phyloP scores from a whole-genome alignment of 129 eudicot species.

The Ambrosia artemisiifolia region DNA sequence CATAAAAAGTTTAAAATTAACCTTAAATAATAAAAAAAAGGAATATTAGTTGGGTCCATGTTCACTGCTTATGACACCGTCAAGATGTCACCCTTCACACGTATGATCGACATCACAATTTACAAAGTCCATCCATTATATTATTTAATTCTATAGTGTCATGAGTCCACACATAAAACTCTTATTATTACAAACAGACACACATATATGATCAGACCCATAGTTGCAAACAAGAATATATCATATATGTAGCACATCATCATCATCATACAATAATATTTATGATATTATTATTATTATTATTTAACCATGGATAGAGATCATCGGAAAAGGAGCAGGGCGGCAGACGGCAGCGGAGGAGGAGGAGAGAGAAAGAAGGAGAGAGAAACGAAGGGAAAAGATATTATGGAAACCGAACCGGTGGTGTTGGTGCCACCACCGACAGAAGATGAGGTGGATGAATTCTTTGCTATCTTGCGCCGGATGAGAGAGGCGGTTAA shows the following conservation, averaged over 20 bases:
- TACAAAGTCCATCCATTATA: not conserved
- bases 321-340: constrained; percentile 36
- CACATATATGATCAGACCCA: not conserved
- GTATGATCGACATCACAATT: not conserved
- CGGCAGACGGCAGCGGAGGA: constrained; percentile 28
- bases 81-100: not conserved
- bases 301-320: constrained; percentile 37
- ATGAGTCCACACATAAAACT: not conserved
- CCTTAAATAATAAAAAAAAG: not conserved
- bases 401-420: constrained; percentile 9
- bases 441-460: constrained; percentile 62
- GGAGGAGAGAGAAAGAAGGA: constrained; percentile 22
- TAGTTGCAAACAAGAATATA: not conserved
- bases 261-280: not conserved
- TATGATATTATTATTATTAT: not conserved
- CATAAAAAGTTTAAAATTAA: not conserved
- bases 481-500: constrained; percentile 47
- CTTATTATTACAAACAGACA: constrained; percentile 1
- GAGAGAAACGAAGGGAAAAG: constrained; percentile 14
- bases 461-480: constrained; percentile 50
- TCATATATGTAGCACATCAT: not conserved
- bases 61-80: not conserved
- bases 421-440: constrained; percentile 41
- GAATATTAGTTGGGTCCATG: not conserved
- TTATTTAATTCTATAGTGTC: not conserved